Base-by-base conservation (phyloP, 768 basidiomycete genomes). In the Panellus pusillus region DNA sequence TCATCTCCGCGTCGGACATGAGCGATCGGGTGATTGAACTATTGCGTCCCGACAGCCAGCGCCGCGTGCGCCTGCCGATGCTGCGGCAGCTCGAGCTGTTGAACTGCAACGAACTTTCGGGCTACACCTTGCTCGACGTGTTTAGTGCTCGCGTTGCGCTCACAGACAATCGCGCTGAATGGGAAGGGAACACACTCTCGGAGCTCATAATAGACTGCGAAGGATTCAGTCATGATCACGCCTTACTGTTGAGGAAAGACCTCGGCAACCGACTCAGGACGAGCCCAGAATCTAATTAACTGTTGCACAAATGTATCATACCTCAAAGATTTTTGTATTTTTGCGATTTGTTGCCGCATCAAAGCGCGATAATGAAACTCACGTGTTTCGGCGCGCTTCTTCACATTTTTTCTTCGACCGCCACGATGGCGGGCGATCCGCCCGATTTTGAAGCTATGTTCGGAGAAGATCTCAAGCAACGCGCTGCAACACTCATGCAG, bases 1-100 rank as follows among this genome's bases (percentile, higher is more conserved):
- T 78, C 43, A 90, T 91, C 61, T 82, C 85, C 50, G 89, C 85
- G 19, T 90, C 87, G 9, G 89, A 91, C 67, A 87, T 91, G 89
- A 87, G 87, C 24, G 76, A 91, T 70, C 80, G 72, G 37, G 89
- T 91, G 53, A 74, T 91, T 38, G 68, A 70, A 29, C 72, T 89
- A 55, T 72, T 91, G 19, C 74, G 72, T 39, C 85, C 86, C 13
- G 68, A 55, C 57, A 48, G 15, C 44, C 51, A 54, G 40, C 17
- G 68, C 47, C 70, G 68, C 9, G 62, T 87, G 45, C 74, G 85
- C 28, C 66, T 89, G 19, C 87, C 87, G 24, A 72, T 66, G 49
- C 72, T 91, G 47, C 66, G 70, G 29, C 72, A 69, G 29, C 66
- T 90, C 55, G 76, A 75, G 52, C 65, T 90, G 55, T 74, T 74